Evolutionary conservation across 192 early-diverging fungal genomes (phyloP), one percentile per base, ranked within the genome.

Genomic region (Linderina pennispora): DNA sequence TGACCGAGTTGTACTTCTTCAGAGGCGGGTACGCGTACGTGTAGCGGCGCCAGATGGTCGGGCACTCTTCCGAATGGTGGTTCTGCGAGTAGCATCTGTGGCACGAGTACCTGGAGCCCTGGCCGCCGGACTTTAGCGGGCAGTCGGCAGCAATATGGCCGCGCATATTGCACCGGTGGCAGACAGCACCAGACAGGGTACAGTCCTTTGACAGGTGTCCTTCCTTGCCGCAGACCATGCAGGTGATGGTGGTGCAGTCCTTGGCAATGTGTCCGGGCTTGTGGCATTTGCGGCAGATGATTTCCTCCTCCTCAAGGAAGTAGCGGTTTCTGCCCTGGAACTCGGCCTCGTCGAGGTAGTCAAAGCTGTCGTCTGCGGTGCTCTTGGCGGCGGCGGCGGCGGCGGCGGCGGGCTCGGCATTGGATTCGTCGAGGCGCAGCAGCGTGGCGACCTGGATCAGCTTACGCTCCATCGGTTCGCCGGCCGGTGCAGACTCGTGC

Each of bases 291-390:
- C 52, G 52, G 44, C 68, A 71, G 9, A 60, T 52, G 7, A 48
- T 52, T 22, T 63, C 57, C 16, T 71, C 62, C 31, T 71, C 68
- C 36, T 71, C 68, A 61, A 71, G 64, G 45, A 64, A 71, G 53
- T 71, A 71, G 31, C 68, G 55, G 38, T 60, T 71, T 19, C 33
- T 62, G 21, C 68, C 68, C 50, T 64, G 61, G 44, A 71, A 64
- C 49, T 71, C 57, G 15, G 62, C 62, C 35, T 64, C 68, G 18
- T 71, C 68, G 20, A 71, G 56, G 16, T 71, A 71, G 25, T 54
- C 68, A 49, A 64, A 71, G 40, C 65, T 62, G 26, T 56, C 43
- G 20, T 40, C 45, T 20, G 53, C 58, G n/a, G n/a, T n/a, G n/a
- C n/a, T n/a, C n/a, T n/a, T n/a, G n/a, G n/a, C n/a, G n/a, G n/a